Conservation (phyloP, 208 protist species). For the Leishmania gerbilli region DNA sequence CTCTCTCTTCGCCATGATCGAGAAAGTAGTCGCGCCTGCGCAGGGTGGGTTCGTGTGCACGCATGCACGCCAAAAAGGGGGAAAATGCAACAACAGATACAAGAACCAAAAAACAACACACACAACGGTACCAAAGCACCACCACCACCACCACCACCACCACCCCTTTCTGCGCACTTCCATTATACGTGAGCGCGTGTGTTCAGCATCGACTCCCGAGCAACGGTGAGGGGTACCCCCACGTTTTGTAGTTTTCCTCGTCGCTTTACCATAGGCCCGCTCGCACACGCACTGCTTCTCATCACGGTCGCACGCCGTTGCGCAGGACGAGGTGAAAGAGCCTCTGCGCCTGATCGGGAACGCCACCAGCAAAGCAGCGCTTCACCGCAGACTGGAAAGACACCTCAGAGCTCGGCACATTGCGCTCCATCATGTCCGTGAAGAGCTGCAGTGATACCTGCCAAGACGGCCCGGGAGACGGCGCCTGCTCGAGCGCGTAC, state of each 20-base stretch:
- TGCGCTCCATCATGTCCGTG: conserved; percentile 52
- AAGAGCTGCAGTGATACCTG: conserved; percentile 64
- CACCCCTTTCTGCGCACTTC: too few species aligned
- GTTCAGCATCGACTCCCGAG: not conserved
- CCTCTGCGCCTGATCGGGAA: conserved; percentile 47
- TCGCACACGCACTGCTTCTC: not conserved
- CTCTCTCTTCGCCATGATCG: not conserved
- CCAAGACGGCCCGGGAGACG: conserved; percentile 50
- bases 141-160: not conserved
- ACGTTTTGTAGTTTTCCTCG: not conserved
- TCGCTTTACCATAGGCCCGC: not conserved
- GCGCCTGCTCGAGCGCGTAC: conserved; percentile 72
- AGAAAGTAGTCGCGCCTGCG: not conserved
- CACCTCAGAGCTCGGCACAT: conserved; percentile 70
- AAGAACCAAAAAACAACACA: not conserved
- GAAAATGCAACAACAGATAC: not conserved
- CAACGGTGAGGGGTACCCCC: not conserved
- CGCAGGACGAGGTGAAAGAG: conserved; percentile 57
- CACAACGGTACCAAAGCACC: not conserved
- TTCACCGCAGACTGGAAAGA: conserved; percentile 77
- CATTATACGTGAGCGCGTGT: not conserved
- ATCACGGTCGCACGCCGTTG: conserved; percentile 29
- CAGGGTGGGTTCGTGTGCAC: not conserved
- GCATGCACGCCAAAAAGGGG: not conserved
- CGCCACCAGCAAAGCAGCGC: conserved; percentile 68